phyloP scores from a whole-genome alignment of 352 stramenopile species.

The Globisporangium spinosum region DNA sequence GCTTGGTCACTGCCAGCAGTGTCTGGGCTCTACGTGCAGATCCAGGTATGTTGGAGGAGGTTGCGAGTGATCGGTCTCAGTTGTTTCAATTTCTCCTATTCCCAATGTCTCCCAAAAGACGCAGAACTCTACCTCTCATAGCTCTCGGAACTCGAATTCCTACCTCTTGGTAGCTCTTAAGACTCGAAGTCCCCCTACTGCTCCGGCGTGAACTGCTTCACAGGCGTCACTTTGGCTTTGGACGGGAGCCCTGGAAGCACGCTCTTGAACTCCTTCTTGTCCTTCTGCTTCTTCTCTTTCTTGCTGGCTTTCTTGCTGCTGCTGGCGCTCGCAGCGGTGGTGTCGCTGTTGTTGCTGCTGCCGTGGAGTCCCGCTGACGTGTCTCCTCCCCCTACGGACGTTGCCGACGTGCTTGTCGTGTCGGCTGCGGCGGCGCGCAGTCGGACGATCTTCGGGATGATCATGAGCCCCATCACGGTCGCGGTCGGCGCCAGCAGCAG shows the following conservation, averaged over 20 bases:
- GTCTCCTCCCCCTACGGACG: no score
- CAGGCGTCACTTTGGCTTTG: neutral
- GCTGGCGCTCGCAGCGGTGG: neutral
- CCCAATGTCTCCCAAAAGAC: no score
- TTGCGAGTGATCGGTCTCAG: no score
- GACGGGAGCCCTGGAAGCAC: neutral
- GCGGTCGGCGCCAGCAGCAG: slow-evolving; percentile 19
- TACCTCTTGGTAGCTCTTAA: no score
- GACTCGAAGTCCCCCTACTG: no score
- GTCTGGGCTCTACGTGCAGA: no score
- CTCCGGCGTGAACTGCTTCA: neutral
- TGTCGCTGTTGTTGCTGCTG: neutral
- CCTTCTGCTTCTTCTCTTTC: neutral
- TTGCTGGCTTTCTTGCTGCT: neutral
- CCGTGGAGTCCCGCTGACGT: no score
- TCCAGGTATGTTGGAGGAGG: no score
- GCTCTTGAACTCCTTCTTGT: neutral
- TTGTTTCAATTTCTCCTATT: no score
- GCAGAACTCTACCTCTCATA: no score
- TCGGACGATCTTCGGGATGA: slow-evolving; percentile 19
- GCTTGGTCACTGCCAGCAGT: no score
- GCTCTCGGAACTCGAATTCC: no score
- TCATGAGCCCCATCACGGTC: slow-evolving; percentile 28
- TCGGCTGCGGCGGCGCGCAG: neutral
- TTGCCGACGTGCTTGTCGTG: neutral